Base-by-base conservation (phyloP, 2,329 filamentous ascomycete genomes). In the Meredithiella fracta region DNA sequence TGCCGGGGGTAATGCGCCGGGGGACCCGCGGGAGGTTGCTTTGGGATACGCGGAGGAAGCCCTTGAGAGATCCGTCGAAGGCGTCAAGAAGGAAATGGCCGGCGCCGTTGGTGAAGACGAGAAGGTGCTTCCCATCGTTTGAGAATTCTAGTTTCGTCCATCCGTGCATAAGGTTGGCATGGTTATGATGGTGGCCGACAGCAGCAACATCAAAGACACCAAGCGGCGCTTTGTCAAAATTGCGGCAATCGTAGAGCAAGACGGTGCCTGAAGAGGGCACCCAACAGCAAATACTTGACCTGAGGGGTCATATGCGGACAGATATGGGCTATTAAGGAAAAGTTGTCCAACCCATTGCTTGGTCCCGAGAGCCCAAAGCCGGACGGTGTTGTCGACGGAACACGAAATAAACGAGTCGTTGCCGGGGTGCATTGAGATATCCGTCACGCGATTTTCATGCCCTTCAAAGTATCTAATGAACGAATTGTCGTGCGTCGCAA, bases 401-500 rank as follows among this genome's bases (percentile, higher is more conserved):
- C 88, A 94, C 15, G 90, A 96, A 58, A 98, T 80, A 71, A 98
- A 97, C 62, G 85, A 84, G 68, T 98, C 92, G 63, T 78, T 81
- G 51, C 87, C 85, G 0, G 92, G 92, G 61, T 90, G 91, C 60
- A 97, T 77, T 1, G 85, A 74, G 26, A 98, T 76, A 59, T 78
- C 85, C 17, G 91, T 97, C 37, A 98, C 92, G 56, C 82, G 76
- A 58, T 79, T 83, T 44, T 86, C 85, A 68, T 98, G 92, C 52
- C 91, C 92, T 59, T 86, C 83, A 67, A 97, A 98, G 70, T 98
- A 98, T 60, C 92, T 85, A 60, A 97, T 86, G 68, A 94, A 98
- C 58, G 84, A 86, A 70, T 97, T 96, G 68, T 97, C 92, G 69
- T 98, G 92, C 11, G 84, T 95, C 57, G 80, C 94, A 60, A 89